Evolutionary conservation across 2,329 filamentous ascomycete species (phyloP).

Genomic region (Ophiostoma tasmaniense): DNA sequence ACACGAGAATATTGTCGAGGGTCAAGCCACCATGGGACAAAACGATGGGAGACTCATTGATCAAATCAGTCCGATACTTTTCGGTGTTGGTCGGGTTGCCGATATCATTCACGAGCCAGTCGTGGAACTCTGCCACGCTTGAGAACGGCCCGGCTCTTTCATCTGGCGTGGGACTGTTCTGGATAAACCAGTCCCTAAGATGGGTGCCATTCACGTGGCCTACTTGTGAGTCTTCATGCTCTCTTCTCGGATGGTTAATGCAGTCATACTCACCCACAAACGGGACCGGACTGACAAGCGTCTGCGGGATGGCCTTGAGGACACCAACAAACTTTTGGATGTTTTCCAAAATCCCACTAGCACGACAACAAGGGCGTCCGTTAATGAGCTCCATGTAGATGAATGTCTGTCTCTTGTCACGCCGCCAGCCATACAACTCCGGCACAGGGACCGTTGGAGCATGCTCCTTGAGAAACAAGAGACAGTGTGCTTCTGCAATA

Average conservation of each 20-base stretch:
- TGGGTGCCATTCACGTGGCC: slow-evolving; percentile 16
- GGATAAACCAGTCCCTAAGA: slow-evolving; percentile 21
- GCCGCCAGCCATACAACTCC: slow-evolving; percentile 21
- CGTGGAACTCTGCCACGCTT: slow-evolving; percentile 23
- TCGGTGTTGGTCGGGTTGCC: not conserved
- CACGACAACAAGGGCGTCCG: slow-evolving; percentile 16
- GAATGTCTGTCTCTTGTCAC: slow-evolving; percentile 23
- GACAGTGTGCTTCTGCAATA: slow-evolving; percentile 23
- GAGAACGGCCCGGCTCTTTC: slow-evolving; percentile 22
- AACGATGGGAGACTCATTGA: not conserved
- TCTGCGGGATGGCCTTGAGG: slow-evolving; percentile 7
- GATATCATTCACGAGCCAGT: slow-evolving; percentile 19
- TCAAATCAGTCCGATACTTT: not conserved
- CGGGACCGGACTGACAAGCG: slow-evolving; percentile 6
- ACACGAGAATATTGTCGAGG: not conserved
- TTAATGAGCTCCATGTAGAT: slow-evolving; percentile 25
- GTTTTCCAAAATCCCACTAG: not conserved
- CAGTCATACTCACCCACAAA: slow-evolving; percentile 12
- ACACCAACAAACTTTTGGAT: not conserved
- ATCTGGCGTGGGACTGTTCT: slow-evolving; percentile 17
- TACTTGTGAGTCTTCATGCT: not conserved
- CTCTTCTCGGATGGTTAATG: not conserved
- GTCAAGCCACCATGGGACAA: slow-evolving; percentile 8
- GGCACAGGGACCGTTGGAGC: slow-evolving; percentile 20
- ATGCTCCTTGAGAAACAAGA: slow-evolving; percentile 14